Evolutionary conservation across 257 asterid species (phyloP).

Genomic region (Gentiana straminea): DNA sequence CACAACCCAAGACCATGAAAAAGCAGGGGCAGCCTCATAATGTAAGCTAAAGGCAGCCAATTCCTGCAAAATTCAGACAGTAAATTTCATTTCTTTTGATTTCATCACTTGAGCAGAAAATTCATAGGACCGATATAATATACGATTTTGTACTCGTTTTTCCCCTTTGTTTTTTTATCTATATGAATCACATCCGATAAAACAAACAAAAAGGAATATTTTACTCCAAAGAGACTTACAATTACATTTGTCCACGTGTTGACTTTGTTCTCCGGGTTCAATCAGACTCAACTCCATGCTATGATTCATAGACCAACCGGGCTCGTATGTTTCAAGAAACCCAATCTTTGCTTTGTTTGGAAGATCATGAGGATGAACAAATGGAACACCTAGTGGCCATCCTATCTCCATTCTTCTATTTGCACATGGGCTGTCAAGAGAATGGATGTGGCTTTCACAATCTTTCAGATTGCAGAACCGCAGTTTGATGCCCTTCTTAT

Average conservation of each 20-base stretch:
- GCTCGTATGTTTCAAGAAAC: constrained; percentile 93
- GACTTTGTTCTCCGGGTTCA: constrained; percentile 28
- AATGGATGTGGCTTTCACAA: constrained; percentile 81
- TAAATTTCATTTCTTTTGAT: too few species aligned
- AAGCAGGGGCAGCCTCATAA: too few species aligned
- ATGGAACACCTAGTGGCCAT: constrained; percentile 96
- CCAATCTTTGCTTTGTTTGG: constrained; percentile 99
- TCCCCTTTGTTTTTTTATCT: too few species aligned
- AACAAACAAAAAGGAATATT: too few species aligned
- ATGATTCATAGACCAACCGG: constrained; percentile 91
- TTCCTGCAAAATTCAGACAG: too few species aligned
- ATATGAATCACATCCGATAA: too few species aligned
- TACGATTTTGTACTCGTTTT: too few species aligned
- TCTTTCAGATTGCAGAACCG: constrained; percentile 91
- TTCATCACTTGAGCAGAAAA: too few species aligned
- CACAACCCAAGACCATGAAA: too few species aligned
- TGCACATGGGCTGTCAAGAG: constrained; percentile 85
- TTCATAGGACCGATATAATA: too few species aligned
- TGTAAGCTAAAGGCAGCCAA: too few species aligned
- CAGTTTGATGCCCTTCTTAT: constrained; percentile 88
- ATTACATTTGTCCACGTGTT: constrained; percentile 22
- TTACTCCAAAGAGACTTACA: constrained; percentile 17
- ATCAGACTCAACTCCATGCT: constrained; percentile 55
- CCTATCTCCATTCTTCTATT: constrained; percentile 83
- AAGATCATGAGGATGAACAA: constrained; percentile 98